phyloP scores from a whole-genome alignment of 1,284 basidiomycete genomes.

The Volvariella surrecta region DNA sequence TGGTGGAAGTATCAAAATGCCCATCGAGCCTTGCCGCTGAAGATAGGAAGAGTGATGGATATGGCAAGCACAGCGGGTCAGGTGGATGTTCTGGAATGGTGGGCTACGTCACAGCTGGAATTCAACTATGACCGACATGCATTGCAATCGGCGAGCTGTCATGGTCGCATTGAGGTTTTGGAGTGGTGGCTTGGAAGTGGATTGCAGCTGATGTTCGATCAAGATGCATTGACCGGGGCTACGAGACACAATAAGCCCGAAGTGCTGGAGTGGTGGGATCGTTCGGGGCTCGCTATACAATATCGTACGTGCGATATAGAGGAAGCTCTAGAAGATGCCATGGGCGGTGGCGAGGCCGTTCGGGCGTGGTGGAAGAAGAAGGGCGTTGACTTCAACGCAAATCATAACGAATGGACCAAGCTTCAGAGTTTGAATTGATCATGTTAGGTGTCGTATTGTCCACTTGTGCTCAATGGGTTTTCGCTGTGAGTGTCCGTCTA shows the following conservation, averaged over 20 bases:
- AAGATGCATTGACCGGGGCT: slow-evolving; percentile 67
- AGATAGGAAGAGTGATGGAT: slow-evolving; percentile 76
- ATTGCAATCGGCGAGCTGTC: slow-evolving; percentile 66
- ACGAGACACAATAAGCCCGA: slow-evolving; percentile 75
- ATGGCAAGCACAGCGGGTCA: slow-evolving; percentile 67
- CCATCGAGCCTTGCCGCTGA: slow-evolving; percentile 45
- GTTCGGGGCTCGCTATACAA: slow-evolving; percentile 63
- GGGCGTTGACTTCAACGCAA: slow-evolving; percentile 71
- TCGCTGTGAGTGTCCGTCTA: too few relatives aligned
- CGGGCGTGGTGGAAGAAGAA: slow-evolving; percentile 72
- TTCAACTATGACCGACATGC: slow-evolving; percentile 70
- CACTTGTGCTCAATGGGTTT: too few relatives aligned
- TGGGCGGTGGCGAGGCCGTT: slow-evolving; percentile 62
- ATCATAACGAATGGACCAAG: slow-evolving; percentile 79
- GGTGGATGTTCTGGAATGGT: slow-evolving; percentile 72
- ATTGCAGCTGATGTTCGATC: slow-evolving; percentile 68
- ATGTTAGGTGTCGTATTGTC: too few relatives aligned
- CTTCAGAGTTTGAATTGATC: slow-evolving; percentile 58
- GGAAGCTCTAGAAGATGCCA: slow-evolving; percentile 78
- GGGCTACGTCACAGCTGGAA: slow-evolving; percentile 67
- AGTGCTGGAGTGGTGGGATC: slow-evolving; percentile 81
- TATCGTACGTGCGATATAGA: slow-evolving; percentile 83
- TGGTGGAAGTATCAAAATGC: slow-evolving; percentile 65
- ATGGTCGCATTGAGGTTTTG: slow-evolving; percentile 72
- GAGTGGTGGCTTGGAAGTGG: slow-evolving; percentile 79